These are phyloP conservation scores for Bipolaris oryzae DNA, from an alignment of 2,329 filamentous ascomycete genomes.

Conservation along the genomic window DNA sequence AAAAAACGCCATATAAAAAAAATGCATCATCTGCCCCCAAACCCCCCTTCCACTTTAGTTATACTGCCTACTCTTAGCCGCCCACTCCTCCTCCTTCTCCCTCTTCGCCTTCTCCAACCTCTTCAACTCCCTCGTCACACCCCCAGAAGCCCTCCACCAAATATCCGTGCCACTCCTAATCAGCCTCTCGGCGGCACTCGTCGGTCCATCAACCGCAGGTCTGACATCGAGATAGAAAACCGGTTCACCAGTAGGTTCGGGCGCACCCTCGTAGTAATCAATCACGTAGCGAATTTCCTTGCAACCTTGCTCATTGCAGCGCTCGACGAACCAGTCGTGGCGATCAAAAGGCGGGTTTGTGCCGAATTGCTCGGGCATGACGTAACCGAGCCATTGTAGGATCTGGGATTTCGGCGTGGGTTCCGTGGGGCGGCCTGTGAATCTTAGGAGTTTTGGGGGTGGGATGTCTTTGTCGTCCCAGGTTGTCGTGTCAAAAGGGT, in stretches of 20 bases:
- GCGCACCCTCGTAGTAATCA: conserved; percentile 88
- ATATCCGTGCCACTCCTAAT: conserved; percentile 91
- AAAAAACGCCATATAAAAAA: background rate
- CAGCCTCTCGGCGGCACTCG: conserved; percentile 77
- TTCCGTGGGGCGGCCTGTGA: conserved; percentile 87
- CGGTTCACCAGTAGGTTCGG: conserved; percentile 83
- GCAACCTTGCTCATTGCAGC: conserved; percentile 68
- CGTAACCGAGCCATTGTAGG: conserved; percentile 75
- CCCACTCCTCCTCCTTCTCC: conserved; percentile 34
- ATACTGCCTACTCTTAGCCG: conserved; percentile 32
- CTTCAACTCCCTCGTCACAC: conserved; percentile 60
- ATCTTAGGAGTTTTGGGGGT: conserved; percentile 78
- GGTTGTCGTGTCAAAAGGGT: conserved; percentile 42
- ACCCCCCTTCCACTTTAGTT: conserved; percentile 19
- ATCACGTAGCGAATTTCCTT: conserved; percentile 93
- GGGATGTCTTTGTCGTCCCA: conserved; percentile 46
- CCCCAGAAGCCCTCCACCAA: conserved; percentile 89
- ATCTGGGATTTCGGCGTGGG: conserved; percentile 90
- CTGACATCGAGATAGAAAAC: conserved; percentile 96
- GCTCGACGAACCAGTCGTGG: conserved; percentile 93
- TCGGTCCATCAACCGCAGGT: conserved; percentile 82
- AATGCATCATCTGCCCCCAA: background rate
- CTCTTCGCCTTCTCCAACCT: conserved; percentile 41
- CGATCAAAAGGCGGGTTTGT: conserved; percentile 90
- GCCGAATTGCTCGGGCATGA: conserved; percentile 79